Percentiles rank a stretch among this genome's conserved stretches.
Evolutionary conservation across 768 basidiomycete genomes (phyloP).

Genomic region (Lactifluus piperatus): DNA sequence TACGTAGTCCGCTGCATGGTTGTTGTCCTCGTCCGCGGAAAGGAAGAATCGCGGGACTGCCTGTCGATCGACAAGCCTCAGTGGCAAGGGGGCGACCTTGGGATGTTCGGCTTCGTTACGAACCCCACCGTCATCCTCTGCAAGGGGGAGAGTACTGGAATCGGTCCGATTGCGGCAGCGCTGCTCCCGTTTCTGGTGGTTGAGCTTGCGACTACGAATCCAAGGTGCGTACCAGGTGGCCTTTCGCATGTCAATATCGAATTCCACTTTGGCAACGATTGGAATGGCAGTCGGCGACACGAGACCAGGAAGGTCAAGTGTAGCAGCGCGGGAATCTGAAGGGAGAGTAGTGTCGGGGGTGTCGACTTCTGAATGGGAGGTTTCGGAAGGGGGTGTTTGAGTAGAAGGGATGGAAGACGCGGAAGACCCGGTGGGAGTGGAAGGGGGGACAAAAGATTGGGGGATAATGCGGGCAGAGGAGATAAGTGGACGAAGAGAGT

Average conservation of each 20-base stretch:
- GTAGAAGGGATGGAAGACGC: constrained; percentile 41
- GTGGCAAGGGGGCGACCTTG: constrained; percentile 35
- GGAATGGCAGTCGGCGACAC: constrained; percentile 58
- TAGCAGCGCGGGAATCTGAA: constrained; percentile 34
- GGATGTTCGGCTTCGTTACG: constrained; percentile 21
- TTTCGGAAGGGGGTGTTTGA: constrained; percentile 23
- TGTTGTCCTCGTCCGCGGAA: constrained; percentile 20
- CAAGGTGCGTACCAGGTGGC: constrained; percentile 87
- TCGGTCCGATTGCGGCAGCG: constrained; percentile 12
- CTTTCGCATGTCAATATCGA: constrained; percentile 76
- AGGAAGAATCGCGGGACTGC: constrained; percentile 22
- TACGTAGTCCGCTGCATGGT: constrained; percentile 9
- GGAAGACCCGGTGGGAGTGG: constrained; percentile 38
- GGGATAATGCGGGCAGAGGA: constrained; percentile 26
- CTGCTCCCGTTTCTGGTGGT: constrained; percentile 44
- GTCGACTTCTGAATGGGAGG: constrained; percentile 22
- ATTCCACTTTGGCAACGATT: constrained; percentile 90
- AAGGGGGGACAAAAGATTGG: constrained; percentile 27
- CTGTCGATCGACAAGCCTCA: constrained; percentile 41
- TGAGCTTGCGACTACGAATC: constrained; percentile 54
- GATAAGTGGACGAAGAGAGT: constrained; percentile 38
- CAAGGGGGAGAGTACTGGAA: neutral
- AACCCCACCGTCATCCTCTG: constrained; percentile 21
- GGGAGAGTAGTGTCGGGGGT: constrained; percentile 24
- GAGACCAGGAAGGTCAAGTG: constrained; percentile 60